These are phyloP conservation scores for Arthrocladium fulminans DNA, from an alignment of 2,329 filamentous ascomycete genomes.

Conservation along the genomic window DNA sequence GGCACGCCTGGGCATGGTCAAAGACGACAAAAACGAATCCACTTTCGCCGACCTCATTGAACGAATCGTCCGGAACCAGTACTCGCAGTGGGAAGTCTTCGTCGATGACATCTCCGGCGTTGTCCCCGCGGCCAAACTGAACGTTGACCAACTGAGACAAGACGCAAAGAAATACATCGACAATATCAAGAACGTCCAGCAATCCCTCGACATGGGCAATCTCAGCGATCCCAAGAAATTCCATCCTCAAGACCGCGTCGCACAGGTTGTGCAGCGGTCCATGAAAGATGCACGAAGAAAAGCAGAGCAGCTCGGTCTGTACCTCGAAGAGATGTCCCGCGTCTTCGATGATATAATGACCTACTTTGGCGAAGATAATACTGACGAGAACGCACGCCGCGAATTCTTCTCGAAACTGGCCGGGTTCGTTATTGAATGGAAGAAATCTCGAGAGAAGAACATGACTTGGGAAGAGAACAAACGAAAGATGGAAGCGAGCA, in stretches of 20 bases:
- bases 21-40: constrained; percentile 97
- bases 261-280: constrained; percentile 76
- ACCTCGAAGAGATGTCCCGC: constrained; percentile 83
- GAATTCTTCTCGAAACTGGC: constrained; percentile 96
- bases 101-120: constrained; percentile 75
- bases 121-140: constrained; percentile 74
- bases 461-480: constrained; percentile 68
- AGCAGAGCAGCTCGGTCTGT: constrained; percentile 89
- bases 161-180: constrained; percentile 90
- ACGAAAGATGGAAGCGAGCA: constrained; percentile 77
- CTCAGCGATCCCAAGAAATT: constrained; percentile 95
- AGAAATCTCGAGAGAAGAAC: constrained; percentile 93
- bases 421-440: constrained; percentile 85
- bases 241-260: constrained; percentile 91
- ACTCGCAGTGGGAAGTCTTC: constrained; percentile 90
- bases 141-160: constrained; percentile 78
- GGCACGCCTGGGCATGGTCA: constrained; percentile 88
- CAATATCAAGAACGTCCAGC: constrained; percentile 89
- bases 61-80: constrained; percentile 91
- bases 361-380: constrained; percentile 89
- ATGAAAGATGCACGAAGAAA: constrained; percentile 98
- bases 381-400: constrained; percentile 82
- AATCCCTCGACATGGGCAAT: constrained; percentile 84
- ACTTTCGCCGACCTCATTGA: constrained; percentile 94
- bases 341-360: constrained; percentile 92